phyloP scores from a whole-genome alignment of 371 early-diverging fungal genomes.

The Mucor circinelloides region DNA sequence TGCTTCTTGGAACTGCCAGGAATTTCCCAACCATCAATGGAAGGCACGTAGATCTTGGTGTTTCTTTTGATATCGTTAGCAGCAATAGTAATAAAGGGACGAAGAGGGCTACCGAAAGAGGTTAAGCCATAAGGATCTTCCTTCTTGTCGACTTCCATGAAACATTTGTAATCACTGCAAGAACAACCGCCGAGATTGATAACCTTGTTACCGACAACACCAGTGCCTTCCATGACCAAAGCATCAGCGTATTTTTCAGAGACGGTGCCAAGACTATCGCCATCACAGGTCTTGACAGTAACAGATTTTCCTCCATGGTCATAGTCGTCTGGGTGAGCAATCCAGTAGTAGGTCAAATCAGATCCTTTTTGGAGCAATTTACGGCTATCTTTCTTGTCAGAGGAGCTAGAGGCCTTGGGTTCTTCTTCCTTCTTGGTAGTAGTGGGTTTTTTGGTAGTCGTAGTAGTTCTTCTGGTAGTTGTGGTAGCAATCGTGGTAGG shows the following conservation, averaged over 20 bases:
- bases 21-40: constrained; percentile 45
- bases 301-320: constrained; percentile 29
- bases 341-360: constrained; percentile 58
- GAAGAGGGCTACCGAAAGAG: constrained; percentile 46
- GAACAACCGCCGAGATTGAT: constrained; percentile 54
- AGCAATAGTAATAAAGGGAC: constrained; percentile 49
- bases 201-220: constrained; percentile 43
- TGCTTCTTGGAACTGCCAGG: constrained; percentile 47
- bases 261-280: constrained; percentile 45
- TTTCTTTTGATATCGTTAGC: constrained; percentile 49
- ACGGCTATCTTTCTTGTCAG: constrained; percentile 18
- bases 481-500: constrained; percentile 4
- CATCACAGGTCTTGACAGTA: constrained; percentile 45
- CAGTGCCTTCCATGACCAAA: constrained; percentile 56
- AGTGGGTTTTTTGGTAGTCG: constrained; percentile 13
- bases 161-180: constrained; percentile 50
- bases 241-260: constrained; percentile 48
- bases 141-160: constrained; percentile 43
- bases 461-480: constrained; percentile 1
- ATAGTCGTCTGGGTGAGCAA: constrained; percentile 44
- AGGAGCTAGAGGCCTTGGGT: neutral
- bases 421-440: neutral
- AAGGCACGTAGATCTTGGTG: constrained; percentile 54
- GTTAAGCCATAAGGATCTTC: constrained; percentile 53
- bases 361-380: constrained; percentile 41